Base-by-base conservation (phyloP, 2,329 filamentous ascomycete species). In the Penicillium decumbens region DNA sequence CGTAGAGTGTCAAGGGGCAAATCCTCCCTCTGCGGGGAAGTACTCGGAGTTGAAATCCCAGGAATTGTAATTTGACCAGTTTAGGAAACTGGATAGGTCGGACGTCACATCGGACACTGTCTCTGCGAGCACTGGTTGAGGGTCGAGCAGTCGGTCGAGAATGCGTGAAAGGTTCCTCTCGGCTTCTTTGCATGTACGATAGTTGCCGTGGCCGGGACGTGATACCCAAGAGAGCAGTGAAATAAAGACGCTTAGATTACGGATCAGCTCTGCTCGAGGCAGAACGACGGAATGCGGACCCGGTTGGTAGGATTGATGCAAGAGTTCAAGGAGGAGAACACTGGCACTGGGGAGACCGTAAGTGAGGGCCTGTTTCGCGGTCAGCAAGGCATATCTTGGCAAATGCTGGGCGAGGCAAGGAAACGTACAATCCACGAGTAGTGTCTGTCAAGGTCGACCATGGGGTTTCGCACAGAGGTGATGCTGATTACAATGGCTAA, bases 141-240 rank as follows among this genome's bases (percentile, higher is more conserved):
- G 67, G 29, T 69, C 66, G n/a, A 69, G 57, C 10, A 69, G 54
- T 39, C 63, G 67, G 43, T 70, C 66, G 3, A 70, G 55, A 12
- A 70, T 69, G 23, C 61, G 63, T 10, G 66, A 67, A 10, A 70
- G 45, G 23, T 67, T 69, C 49, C 66, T 68, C 49, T 69, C 67
- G 24, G 61, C 67, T 47, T 65, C 62, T 49, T 67, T 64, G 54
- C 67, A 70, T 9, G 61, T 61, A 13, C 60, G 59, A 41, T 69
- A 68, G 37, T 70, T 69, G 2, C 67, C 67, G 27, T 68, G 63
- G 0, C 63, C 65, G 1, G 67, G 67, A 6, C 57, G 57, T 15
- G 65, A 60, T 8, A 69, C 60, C 66, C 67, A 67, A 3, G 62
- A 65, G 13, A 70, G 43, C 20, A 64, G 56, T 8, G 64, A 66